Percentiles rank a stretch among this genome's conserved stretches.
These are phyloP conservation scores for Chlamydomonas incerta DNA, from an alignment of 139 green algal genomes.

Conservation along the genomic window DNA sequence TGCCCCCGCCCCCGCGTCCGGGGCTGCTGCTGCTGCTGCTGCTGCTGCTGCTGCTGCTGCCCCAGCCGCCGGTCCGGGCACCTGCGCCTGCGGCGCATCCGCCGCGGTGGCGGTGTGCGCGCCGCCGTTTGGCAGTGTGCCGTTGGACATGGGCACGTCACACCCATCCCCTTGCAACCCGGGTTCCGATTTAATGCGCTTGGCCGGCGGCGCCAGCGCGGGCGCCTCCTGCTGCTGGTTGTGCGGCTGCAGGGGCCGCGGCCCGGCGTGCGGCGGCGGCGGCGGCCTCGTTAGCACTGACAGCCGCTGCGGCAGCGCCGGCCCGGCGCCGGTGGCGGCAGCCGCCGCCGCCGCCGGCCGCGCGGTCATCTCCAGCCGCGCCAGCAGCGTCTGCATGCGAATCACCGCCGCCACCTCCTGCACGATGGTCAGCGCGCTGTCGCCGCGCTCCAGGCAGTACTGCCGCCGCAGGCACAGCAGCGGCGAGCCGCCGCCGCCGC, in stretches of 20 bases:
- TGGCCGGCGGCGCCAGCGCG: neutral
- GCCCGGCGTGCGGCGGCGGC: neutral
- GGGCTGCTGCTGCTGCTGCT: neutral
- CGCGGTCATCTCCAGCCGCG: conserved; percentile 44
- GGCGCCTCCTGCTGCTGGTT: neutral
- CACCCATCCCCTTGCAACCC: neutral
- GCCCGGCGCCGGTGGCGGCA: too few relatives aligned
- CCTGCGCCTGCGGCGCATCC: too few relatives aligned
- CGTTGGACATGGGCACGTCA: neutral
- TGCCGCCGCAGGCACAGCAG: conserved; percentile 25
- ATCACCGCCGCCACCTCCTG: conserved; percentile 45
- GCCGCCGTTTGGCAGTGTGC: neutral
- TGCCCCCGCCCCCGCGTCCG: neutral
- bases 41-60: neutral
- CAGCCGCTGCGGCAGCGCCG: neutral
- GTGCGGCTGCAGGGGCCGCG: neutral
- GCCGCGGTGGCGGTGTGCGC: too few relatives aligned
- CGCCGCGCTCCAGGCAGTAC: conserved; percentile 36
- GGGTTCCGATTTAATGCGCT: conserved; percentile 7
- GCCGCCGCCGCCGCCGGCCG: neutral
- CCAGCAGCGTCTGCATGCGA: conserved; percentile 49
- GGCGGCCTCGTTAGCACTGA: neutral
- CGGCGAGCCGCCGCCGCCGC: neutral
- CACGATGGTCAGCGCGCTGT: conserved; percentile 33
- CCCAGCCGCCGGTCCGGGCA: too few relatives aligned